Base-by-base conservation (phyloP, 495 filamentous ascomycete genomes). In the Penicillium fimorum region DNA sequence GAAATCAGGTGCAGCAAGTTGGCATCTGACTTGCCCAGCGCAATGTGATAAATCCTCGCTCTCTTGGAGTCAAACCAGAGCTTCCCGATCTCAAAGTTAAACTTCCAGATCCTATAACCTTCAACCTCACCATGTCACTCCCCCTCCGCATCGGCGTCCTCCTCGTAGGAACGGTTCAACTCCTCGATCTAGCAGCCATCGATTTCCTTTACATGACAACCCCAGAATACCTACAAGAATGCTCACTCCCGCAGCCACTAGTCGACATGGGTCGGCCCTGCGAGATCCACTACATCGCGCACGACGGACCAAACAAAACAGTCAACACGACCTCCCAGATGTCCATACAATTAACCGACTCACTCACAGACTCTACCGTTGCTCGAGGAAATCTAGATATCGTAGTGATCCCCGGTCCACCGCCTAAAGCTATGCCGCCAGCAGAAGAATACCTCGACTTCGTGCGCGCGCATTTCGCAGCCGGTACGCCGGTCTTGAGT, bases 381-480 rank as follows among this genome's bases (percentile, higher is more conserved):
- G 66, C 57, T 2, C 64, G 64, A 0, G 82, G 83, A 4, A 74
- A 73, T 33, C 71, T 85, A 2, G 80, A 84, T 60, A 64, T 84
- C 50, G 58, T 84, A 20, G 51, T 79, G 0, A 57, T 86, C 2
- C 83, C 82, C 0, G 83, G 83, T 0, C 78, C 79, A 8, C 72
- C 83, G 47, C 79, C 81, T 0, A 57, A 57, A 18, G 46, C 38
- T 3, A 61, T 58, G 27, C 71, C 69, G 10, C 67, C 70, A 4
- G 48, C 50, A 4, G 50, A 67, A 17, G 66, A 68, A 20, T 74
- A 72, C 8, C 46, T 75, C 5, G 70, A 66, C 2, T 87, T 82
- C 65, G 50, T 86, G 11, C 64, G 68, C 1, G 62, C 53, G 4
- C 80, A 83, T 58, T 64, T 66, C 8, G 59, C 59, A 5, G 48